A percentile compares a stretch with the other conserved stretches of the same genome.
Conservation (phyloP, 2,329 filamentous ascomycete genomes). For the Trichoderma endophyticum region DNA sequence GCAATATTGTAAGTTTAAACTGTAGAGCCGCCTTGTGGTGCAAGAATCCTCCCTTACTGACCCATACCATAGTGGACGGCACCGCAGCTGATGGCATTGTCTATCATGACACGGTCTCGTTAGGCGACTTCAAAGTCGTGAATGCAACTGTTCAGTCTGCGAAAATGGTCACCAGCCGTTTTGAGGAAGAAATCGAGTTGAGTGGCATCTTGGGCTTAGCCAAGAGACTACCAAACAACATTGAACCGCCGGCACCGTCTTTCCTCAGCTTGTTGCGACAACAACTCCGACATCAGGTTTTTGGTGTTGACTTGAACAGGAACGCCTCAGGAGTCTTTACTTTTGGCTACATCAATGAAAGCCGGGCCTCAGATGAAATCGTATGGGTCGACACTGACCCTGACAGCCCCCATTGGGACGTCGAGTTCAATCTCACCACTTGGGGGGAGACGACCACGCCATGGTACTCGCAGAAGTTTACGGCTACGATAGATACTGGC, state of each 20-base stretch:
- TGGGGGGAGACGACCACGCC: constrained; percentile 46
- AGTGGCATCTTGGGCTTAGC: constrained; percentile 54
- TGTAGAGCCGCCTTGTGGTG: not conserved
- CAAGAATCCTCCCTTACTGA: not conserved
- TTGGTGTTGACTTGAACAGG: constrained; percentile 49
- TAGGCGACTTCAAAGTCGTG: constrained; percentile 44
- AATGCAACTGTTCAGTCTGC: constrained; percentile 51
- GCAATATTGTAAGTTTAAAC: constrained; percentile 42
- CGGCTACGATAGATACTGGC: constrained; percentile 65
- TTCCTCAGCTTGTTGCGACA: constrained; percentile 45
- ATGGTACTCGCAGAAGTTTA: constrained; percentile 46
- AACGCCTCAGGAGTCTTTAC: constrained; percentile 48
- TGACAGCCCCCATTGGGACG: constrained; percentile 39
- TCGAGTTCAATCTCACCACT: constrained; percentile 47
- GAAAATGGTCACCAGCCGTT: constrained; percentile 38
- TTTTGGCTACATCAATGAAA: constrained; percentile 48
- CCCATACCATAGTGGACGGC: constrained; percentile 38
- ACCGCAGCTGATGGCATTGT: constrained; percentile 46
- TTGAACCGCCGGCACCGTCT: constrained; percentile 41
- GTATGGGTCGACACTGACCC: constrained; percentile 39
- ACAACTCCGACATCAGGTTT: constrained; percentile 40
- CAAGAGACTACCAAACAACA: constrained; percentile 44
- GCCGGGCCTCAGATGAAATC: constrained; percentile 39
- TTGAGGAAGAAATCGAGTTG: constrained; percentile 42
- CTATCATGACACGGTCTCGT: constrained; percentile 47